Percentiles rank a stretch among this genome's conserved stretches.
Evolutionary conservation across 1,284 basidiomycete species (phyloP).

Genomic region (Marasmius fiardii): DNA sequence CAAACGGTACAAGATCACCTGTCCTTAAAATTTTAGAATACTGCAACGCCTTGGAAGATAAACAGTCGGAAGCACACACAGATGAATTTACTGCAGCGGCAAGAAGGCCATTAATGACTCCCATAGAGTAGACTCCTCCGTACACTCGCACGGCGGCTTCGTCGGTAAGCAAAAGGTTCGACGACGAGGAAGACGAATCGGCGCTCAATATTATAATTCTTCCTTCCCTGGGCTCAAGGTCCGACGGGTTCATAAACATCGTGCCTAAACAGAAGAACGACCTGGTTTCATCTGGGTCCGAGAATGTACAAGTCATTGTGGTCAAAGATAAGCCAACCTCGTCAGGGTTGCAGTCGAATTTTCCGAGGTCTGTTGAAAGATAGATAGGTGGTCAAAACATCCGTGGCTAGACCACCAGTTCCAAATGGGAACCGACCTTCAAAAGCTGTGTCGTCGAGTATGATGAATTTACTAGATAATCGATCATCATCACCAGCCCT

Average conservation of each 20-base stretch:
- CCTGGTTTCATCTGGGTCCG: constrained; percentile 25
- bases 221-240: constrained; percentile 58
- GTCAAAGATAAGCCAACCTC: constrained; percentile 62
- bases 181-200: constrained; percentile 20
- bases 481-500: constrained; percentile 51
- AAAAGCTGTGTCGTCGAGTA: constrained; percentile 67
- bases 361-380: constrained; percentile 25
- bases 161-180: constrained; percentile 33
- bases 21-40: too few species aligned
- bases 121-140: constrained; percentile 65
- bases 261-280: constrained; percentile 63
- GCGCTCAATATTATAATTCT: constrained; percentile 52
- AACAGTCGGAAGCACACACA: constrained; percentile 44
- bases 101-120: constrained; percentile 43
- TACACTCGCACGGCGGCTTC: constrained; percentile 37
- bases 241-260: constrained; percentile 42
- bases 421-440: constrained; percentile 44
- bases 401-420: too few species aligned
- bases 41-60: too few species aligned
- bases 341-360: constrained; percentile 46
- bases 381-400: too few species aligned
- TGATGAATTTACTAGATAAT: constrained; percentile 55
- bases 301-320: constrained; percentile 28
- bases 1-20: constrained; percentile 48
- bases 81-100: constrained; percentile 74